phyloP scores from a whole-genome alignment of 768 basidiomycete species.

The Termitomyces titanicus region DNA sequence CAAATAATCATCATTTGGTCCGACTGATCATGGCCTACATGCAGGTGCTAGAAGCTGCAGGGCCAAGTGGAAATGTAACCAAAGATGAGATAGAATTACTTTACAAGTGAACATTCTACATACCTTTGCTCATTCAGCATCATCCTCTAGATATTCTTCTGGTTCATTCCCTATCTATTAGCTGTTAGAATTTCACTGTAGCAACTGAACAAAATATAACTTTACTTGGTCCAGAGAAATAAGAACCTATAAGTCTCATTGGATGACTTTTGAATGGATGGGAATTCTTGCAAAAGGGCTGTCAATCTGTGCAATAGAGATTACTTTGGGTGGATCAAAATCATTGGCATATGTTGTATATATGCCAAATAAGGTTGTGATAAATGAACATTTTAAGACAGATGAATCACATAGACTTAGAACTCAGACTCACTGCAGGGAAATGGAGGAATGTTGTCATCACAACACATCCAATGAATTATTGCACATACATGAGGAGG shows the following conservation, averaged over 20 bases:
- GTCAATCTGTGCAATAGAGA: too few species aligned
- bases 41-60: neutral
- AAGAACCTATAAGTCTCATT: too few species aligned
- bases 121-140: neutral
- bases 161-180: neutral
- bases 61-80: neutral
- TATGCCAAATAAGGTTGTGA: too few species aligned
- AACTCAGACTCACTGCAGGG: neutral
- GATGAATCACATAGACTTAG: too few species aligned
- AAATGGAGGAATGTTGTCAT: neutral
- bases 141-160: neutral
- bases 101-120: neutral
- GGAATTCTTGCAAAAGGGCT: too few species aligned
- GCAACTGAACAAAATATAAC: neutral
- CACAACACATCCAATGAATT: neutral
- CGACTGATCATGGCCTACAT: slow-evolving; percentile 6
- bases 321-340: too few species aligned
- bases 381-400: too few species aligned
- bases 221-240: slow-evolving; percentile 4
- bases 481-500: slow-evolving; percentile 1
- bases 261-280: too few species aligned
- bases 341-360: too few species aligned
- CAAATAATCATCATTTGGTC: slow-evolving; percentile 2
- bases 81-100: neutral
- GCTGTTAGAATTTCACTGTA: neutral